These are phyloP conservation scores for Volvariella volvacea DNA, from an alignment of 1,284 basidiomycete genomes.

Conservation along the genomic window DNA sequence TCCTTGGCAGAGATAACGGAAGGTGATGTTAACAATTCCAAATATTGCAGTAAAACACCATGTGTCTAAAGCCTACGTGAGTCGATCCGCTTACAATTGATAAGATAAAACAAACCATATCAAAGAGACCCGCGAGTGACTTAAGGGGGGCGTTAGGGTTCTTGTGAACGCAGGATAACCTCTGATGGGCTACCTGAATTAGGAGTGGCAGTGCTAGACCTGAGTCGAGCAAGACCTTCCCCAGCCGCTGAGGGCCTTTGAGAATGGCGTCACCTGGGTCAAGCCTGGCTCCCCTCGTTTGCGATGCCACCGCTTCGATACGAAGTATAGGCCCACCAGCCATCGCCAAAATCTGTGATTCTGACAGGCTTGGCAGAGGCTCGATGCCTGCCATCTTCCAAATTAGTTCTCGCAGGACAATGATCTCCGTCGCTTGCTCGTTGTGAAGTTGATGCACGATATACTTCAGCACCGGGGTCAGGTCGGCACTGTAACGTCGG, in stretches of 20 bases:
- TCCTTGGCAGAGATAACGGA: constrained; percentile 52
- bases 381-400: constrained; percentile 96
- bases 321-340: constrained; percentile 85
- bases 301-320: constrained; percentile 76
- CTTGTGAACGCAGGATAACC: constrained; percentile 73
- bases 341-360: constrained; percentile 84
- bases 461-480: constrained; percentile 84
- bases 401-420: constrained; percentile 89
- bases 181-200: constrained; percentile 83
- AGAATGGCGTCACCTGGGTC: constrained; percentile 55
- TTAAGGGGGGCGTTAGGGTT: constrained; percentile 73
- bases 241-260: constrained; percentile 64
- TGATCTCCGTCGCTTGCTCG: constrained; percentile 82
- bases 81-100: constrained; percentile 9
- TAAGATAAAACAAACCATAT: constrained; percentile 43
- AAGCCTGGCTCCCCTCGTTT: constrained; percentile 61
- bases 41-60: constrained; percentile 69
- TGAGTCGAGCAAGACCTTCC: constrained; percentile 65
- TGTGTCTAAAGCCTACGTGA: constrained; percentile 47
- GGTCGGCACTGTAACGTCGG: constrained; percentile 78
- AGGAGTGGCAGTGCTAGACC: constrained; percentile 76
- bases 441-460: constrained; percentile 87
- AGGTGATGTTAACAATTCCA: constrained; percentile 66
- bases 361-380: constrained; percentile 82
- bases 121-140: constrained; percentile 80